Base-by-base conservation (phyloP, 2,329 filamentous ascomycete species). In the Hirsutella minnesotensis region DNA sequence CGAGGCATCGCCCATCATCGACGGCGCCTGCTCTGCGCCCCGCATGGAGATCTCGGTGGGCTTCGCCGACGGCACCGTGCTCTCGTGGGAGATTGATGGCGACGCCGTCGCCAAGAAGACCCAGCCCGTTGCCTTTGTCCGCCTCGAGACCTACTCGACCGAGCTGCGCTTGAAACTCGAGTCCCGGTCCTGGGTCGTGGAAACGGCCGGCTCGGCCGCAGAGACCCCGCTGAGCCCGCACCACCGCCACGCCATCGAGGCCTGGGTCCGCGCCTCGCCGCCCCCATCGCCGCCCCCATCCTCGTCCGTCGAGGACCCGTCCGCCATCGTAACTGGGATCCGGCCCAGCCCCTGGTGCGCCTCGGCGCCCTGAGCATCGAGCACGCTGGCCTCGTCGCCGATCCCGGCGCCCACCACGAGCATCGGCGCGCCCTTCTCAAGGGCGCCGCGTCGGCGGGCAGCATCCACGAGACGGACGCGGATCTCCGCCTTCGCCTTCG, bases 21-120 rank as follows among this genome's bases (percentile, higher is more conserved):
- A 56, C 22, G 55, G 52, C 18, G 48, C 60, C 9, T 57, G 53
- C 3, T 56, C 60, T 9, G 44, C 59, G 7, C 61, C 61, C 2
- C 46, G 50, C 3, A 58, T 62, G 46, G 52, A 62, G 18, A 51
- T 63, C 13, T 62, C 56, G 0, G 45, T 64, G 9, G 62, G 62
- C 15, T 63, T 62, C 46, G 50, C 52, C 13, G 58, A 61, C 40
- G 54, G 53, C 16, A 50, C 52, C 20, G 50, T 64, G 13, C 51
- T 62, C 10, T 54, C 56, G 5, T 64, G 61, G 61, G 61, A 63
- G 45, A 52, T 57, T 39, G 53, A 62, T 20, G 58, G 54, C n/a
- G 56, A 61, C 9, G 52, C 53, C 18, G 59, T 62, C 21, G 46
- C 52, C 5, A 46, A 49, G 9, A 56, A 51, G 27, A 43, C 45